Evolutionary conservation across 306 rosid genomes (phyloP).

Genomic region (Cucumis sativus): DNA sequence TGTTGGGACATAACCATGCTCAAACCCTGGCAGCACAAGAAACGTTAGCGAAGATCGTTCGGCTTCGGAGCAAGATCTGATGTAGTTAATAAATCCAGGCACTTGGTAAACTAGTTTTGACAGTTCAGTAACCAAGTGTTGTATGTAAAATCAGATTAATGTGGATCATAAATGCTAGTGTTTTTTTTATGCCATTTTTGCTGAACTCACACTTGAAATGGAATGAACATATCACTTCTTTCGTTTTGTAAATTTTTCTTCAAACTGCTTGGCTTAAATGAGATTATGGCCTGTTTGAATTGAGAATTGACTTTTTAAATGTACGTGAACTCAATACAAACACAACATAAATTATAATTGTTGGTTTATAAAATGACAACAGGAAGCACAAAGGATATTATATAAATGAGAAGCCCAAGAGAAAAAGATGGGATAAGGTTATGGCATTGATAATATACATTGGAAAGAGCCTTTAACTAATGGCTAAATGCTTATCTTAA

Average conservation of each 20-base stretch:
- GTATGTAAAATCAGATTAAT: background rate
- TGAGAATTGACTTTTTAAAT: too few species aligned
- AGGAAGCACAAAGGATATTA: background rate
- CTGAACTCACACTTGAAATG: background rate
- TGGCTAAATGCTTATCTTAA: background rate
- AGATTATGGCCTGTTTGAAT: background rate
- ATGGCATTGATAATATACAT: background rate
- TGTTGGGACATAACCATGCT: conserved; percentile 79
- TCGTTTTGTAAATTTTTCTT: background rate
- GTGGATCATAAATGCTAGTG: background rate
- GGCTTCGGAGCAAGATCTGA: conserved; percentile 70
- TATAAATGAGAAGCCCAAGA: background rate
- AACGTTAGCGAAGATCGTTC: conserved; percentile 65
- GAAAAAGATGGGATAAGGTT: background rate
- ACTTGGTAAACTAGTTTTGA: conserved; percentile 6
- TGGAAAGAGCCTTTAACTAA: background rate
- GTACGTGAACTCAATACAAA: too few species aligned
- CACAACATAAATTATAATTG: background rate
- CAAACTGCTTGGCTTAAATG: background rate
- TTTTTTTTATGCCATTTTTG: background rate
- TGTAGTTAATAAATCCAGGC: background rate
- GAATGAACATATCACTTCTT: background rate
- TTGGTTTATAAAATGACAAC: background rate
- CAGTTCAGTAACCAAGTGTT: background rate
- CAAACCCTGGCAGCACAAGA: conserved; percentile 81